These are phyloP conservation scores for Fraxinus americana DNA, from an alignment of 257 asterid genomes.

Conservation along the genomic window DNA sequence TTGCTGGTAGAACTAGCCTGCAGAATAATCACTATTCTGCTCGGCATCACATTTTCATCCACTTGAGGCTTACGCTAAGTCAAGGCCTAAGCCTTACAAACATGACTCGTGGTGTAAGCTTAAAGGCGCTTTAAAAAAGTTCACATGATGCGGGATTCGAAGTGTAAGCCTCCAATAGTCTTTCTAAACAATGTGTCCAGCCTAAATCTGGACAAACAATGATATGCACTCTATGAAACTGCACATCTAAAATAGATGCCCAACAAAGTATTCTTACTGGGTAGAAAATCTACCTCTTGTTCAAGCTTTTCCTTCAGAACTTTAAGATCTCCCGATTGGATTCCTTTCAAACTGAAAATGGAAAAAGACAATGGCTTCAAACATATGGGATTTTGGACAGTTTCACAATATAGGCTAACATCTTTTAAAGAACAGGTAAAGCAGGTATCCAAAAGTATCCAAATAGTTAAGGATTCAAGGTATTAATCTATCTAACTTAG, in stretches of 20 bases:
- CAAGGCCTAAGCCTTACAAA: too few species aligned
- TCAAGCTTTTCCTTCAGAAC: conserved; percentile 77
- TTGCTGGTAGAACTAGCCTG: too few species aligned
- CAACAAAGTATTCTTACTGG: background rate
- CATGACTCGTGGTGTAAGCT: too few species aligned
- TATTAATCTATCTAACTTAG: background rate
- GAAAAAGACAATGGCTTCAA: conserved; percentile 23
- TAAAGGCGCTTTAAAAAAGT: too few species aligned
- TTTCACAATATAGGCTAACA: conserved; percentile 6
- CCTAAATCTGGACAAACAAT: background rate
- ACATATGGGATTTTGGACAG: conserved; percentile 15
- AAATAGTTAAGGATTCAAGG: background rate
- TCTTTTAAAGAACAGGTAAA: conserved; percentile 22
- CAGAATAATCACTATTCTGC: too few species aligned
- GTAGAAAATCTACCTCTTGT: conserved; percentile 33
- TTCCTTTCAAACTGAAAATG: conserved; percentile 75
- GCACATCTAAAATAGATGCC: background rate
- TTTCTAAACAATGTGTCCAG: background rate
- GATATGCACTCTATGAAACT: background rate
- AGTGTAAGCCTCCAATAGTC: too few species aligned
- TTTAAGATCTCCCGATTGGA: conserved; percentile 63
- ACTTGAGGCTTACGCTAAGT: too few species aligned
- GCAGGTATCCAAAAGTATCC: background rate
- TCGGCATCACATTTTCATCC: too few species aligned
- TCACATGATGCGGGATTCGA: too few species aligned